Evolutionary conservation across 2,329 filamentous ascomycete genomes (phyloP), one percentile per base, ranked within the genome.

Genomic region (Colletotrichum somersetense): DNA sequence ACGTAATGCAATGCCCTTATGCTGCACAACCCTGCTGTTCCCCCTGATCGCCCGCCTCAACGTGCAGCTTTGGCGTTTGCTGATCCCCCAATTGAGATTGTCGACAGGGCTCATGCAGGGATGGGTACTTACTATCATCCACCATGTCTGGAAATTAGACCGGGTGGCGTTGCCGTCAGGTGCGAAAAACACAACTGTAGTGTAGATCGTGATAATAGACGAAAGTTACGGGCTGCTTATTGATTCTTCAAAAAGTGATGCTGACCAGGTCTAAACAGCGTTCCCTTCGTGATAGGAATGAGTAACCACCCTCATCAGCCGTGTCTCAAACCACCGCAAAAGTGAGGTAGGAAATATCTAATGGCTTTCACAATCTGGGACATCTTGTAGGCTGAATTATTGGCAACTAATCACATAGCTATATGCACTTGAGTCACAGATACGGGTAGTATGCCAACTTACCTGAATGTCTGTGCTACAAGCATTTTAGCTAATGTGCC

Each of bases 171-270:
- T 46, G 14, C 55, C 38, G 23, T 52, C 57, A 35, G 33, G 40
- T 57, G 42, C 23, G 44, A 44, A 35, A 63, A 46, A 42, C 38
- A 26, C 11, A 26, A 26, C 26, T 67, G 68, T n/a, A 67, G 57
- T 58, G 68, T 38, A 71, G 64, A 71, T 71, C 64, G 52, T 53
- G 68, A 62, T 71, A 53, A 62, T 65, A 50, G 62, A 65, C 26
- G 8, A 12, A 10, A 33, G 26, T 30, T 38, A 30, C 35, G 35
- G 26, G 52, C 30, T 57, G 50, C 40, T 30, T 12, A 5, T 20
- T 18, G 8, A 65, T 30, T n/a, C 42, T 35, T 33, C 53, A 3
- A 62, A 3, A n/a, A 26, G 30, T 18, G n/a, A 35, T 56, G 38
- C 38, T 38, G 46, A 16, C 30, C 10, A 35, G 23, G 18, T 10